Base-by-base conservation (phyloP, 2,329 filamentous ascomycete genomes). In the Kalmusia sp. region DNA sequence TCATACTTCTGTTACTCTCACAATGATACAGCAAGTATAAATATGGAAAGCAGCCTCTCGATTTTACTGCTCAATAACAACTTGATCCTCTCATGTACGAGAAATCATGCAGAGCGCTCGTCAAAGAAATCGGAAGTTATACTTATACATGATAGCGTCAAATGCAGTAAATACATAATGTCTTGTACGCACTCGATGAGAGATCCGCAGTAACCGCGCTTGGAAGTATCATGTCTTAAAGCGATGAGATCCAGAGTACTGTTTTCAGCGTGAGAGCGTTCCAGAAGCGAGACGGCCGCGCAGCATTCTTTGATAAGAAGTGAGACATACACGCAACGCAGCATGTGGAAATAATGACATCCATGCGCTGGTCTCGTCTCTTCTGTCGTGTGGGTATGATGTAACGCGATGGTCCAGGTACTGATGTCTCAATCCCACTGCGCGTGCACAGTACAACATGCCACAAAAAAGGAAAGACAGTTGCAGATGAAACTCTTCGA, bases 1-100 rank as follows among this genome's bases (percentile, higher is more conserved):
- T 58, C 65, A 68, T 70, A 3, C 8, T 43, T 45, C 47, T 19
- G n/a, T 25, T 0, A 54, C 7, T 27, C 25, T 7, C 6, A 22
- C 21, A 31, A 8, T 7, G 22, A n/a, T n/a, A n/a, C n/a, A 5
- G 15, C 38, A n/a, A n/a, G n/a, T n/a, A 37, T 43, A 19, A 41
- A 55, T 14, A 12, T 33, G 7, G 37, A 49, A 6, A 52, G 40
- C 14, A 50, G 25, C 37, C 34, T 7, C 21, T 51, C 38, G n/a
- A 33, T 24, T 17, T 49, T 24, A 2, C 17, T 27, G 41, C 27
- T 6, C 14, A 24, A 46, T 31, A 27, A 27, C 8, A 19, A 25
- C 17, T 37, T 1, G 33, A 17, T 41, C 17, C 35, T 41, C 19
- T 39, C 11, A 31, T 25, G 21, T 9, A 19, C 48, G 9, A 27